Percentiles rank a stretch among this genome's conserved stretches.
These are phyloP conservation scores for Syzygium syzygioides DNA, from an alignment of 441 rosid species.

Conservation along the genomic window DNA sequence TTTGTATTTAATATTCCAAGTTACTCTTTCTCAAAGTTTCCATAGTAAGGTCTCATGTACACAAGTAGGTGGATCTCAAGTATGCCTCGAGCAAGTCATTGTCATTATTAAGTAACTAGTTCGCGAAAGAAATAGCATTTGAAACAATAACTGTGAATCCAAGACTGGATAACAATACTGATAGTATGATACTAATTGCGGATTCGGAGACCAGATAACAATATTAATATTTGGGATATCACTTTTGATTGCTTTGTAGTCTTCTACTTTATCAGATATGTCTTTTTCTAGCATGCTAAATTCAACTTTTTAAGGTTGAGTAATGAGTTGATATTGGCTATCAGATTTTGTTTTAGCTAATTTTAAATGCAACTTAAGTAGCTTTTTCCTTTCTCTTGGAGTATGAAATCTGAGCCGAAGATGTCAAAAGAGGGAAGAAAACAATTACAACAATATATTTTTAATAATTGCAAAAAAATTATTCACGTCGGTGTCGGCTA, in stretches of 20 bases:
- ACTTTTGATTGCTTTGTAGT: not conserved
- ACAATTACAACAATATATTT: too few relatives aligned
- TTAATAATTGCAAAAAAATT: too few relatives aligned
- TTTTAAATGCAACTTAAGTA: not conserved
- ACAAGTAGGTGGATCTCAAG: not conserved
- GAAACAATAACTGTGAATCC: not conserved
- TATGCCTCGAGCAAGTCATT: not conserved
- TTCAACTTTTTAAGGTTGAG: not conserved
- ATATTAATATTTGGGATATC: not conserved
- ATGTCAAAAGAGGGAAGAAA: not conserved
- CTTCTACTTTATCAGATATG: not conserved
- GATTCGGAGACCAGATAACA: not conserved
- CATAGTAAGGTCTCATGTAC: not conserved
- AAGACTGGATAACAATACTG: not conserved
- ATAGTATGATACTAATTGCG: not conserved
- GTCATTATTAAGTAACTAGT: not conserved
- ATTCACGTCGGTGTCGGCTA: too few relatives aligned
- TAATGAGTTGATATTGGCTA: not conserved
- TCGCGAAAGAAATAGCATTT: not conserved
- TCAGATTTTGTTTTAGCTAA: not conserved
- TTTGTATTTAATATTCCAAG: not conserved
- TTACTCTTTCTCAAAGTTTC: not conserved
- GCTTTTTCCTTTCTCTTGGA: not conserved
- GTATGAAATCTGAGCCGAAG: not conserved
- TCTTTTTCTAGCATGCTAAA: not conserved